These are phyloP conservation scores for Akanthomyces lecanii DNA, from an alignment of 2,329 filamentous ascomycete species.

Conservation along the genomic window DNA sequence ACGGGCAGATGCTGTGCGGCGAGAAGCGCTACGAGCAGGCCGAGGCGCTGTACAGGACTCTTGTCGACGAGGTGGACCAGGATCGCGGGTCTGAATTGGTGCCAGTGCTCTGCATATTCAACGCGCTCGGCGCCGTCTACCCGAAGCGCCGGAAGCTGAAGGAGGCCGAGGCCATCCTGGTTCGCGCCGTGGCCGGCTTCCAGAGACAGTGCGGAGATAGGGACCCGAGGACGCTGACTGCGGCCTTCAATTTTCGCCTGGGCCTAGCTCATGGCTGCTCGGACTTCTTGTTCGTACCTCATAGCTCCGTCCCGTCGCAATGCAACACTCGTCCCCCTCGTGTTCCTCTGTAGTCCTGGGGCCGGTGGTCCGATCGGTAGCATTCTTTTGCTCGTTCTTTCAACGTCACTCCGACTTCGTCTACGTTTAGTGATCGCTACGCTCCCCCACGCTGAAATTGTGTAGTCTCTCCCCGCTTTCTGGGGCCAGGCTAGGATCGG, in stretches of 20 bases:
- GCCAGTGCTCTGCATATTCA: not conserved
- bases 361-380: too few species aligned
- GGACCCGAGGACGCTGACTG: not conserved
- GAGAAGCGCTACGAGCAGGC: not conserved
- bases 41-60: not conserved
- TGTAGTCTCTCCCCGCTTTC: too few species aligned
- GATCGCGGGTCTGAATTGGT: not conserved
- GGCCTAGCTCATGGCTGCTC: too few species aligned
- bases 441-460: too few species aligned
- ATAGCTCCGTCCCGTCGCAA: too few species aligned
- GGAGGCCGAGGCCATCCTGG: not conserved
- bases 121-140: not conserved
- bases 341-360: too few species aligned
- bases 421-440: too few species aligned
- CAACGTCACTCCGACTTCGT: too few species aligned
- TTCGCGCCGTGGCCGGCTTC: not conserved
- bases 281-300: too few species aligned
- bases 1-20: not conserved
- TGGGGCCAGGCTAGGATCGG: too few species aligned
- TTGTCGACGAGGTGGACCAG: not conserved
- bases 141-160: not conserved
- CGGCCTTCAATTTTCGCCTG: not conserved
- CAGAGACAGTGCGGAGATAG: not conserved
- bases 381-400: too few species aligned
- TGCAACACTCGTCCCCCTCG: too few species aligned